Percentiles rank a stretch among this genome's conserved stretches.
Conservation (phyloP, 169 alveolate species). For the Plasmodium berghei region DNA sequence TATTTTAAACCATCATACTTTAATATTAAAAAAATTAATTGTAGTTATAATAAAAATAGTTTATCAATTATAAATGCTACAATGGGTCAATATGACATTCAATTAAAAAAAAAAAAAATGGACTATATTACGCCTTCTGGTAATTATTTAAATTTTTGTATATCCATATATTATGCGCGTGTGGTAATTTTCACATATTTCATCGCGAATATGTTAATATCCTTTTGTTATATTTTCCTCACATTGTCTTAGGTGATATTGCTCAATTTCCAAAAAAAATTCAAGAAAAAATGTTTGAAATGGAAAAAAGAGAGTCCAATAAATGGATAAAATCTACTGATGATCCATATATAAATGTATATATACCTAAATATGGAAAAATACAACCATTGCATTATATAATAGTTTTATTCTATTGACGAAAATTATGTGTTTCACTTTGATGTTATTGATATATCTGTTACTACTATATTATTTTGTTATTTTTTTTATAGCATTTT, state of each 20-base stretch:
- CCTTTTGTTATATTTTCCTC: background rate
- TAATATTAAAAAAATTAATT: slow-evolving; percentile 62
- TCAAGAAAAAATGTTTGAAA: slow-evolving; percentile 48
- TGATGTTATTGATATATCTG: too few relatives aligned
- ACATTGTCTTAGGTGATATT: slow-evolving; percentile 54
- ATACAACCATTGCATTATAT: background rate
- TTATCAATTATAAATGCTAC: slow-evolving; percentile 74
- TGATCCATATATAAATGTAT: slow-evolving; percentile 76
- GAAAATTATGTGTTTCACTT: too few relatives aligned
- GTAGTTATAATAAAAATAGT: slow-evolving; percentile 74
- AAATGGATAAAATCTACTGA: slow-evolving; percentile 73
- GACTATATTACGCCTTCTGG: slow-evolving; percentile 73
- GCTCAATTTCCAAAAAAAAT: slow-evolving; percentile 64
- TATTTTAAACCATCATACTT: slow-evolving; percentile 75
- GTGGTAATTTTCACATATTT: background rate
- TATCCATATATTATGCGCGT: background rate
- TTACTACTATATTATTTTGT: background rate
- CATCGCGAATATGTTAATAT: background rate
- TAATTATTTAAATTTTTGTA: background rate
- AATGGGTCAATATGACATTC: slow-evolving; percentile 68
- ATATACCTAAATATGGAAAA: background rate
- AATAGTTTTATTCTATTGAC: background rate
- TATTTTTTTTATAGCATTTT: slow-evolving; percentile 42
- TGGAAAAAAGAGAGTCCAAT: slow-evolving; percentile 28
- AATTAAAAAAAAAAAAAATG: slow-evolving; percentile 33